These are phyloP conservation scores for Thermochaetoides thermophila DNA, from an alignment of 495 filamentous ascomycete genomes.

Conservation along the genomic window DNA sequence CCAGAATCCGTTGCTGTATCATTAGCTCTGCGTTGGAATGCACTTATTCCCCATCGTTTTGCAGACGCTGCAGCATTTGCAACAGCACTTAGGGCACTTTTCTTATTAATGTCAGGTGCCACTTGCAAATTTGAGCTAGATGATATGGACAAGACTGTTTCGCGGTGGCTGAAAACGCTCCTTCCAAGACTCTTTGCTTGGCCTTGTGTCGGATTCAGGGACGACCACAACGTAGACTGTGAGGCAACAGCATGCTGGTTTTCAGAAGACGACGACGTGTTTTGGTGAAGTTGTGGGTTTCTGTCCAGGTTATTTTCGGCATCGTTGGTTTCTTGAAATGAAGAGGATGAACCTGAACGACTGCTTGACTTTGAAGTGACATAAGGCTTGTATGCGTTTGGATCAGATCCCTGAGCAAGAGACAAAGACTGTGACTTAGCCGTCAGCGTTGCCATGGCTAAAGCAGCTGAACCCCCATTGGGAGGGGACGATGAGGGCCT, in stretches of 20 bases:
- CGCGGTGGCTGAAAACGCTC: slow-evolving; percentile 27
- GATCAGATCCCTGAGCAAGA: slow-evolving; percentile 32
- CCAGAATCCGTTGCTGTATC: slow-evolving; percentile 18
- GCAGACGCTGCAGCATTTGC: slow-evolving; percentile 62
- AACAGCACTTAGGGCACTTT: slow-evolving; percentile 41
- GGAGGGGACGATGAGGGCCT: slow-evolving; percentile 29
- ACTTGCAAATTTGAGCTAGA: slow-evolving; percentile 15
- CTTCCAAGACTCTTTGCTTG: slow-evolving; percentile 21
- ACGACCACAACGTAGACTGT: slow-evolving; percentile 20
- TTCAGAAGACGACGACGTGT: slow-evolving; percentile 25
- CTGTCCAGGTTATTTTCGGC: slow-evolving; percentile 20
- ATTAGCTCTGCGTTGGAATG: slow-evolving; percentile 42
- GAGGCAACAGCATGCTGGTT: slow-evolving; percentile 15
- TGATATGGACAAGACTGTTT: slow-evolving; percentile 12
- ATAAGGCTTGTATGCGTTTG: slow-evolving; percentile 32
- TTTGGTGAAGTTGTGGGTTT: slow-evolving; percentile 27
- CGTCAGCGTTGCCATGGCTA: slow-evolving; percentile 54
- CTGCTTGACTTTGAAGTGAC: slow-evolving; percentile 21
- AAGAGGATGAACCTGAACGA: slow-evolving; percentile 25
- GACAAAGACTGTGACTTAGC: slow-evolving; percentile 41
- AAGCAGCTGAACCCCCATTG: slow-evolving; percentile 39
- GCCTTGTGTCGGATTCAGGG: slow-evolving; percentile 22
- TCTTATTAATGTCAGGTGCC: slow-evolving; percentile 19
- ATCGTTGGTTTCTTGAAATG: slow-evolving; percentile 20
- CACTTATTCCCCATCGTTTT: slow-evolving; percentile 71